These are phyloP conservation scores for Solanum piurae DNA, from an alignment of 257 asterid genomes.

Conservation along the genomic window DNA sequence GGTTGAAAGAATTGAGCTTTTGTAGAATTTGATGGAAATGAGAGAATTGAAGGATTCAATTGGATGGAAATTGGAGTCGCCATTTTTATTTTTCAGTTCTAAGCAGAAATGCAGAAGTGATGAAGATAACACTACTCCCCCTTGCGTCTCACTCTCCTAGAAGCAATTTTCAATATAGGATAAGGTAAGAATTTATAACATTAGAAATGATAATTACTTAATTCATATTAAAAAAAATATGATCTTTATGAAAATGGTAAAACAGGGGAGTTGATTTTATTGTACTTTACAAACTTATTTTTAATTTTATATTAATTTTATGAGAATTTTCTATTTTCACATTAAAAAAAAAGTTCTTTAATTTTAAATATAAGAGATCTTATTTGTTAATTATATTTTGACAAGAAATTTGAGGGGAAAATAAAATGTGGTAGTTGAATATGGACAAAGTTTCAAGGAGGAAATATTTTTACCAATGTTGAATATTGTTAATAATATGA, in stretches of 20 bases:
- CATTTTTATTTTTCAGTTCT: not conserved
- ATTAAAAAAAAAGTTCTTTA: too few species aligned
- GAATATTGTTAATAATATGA: too few species aligned
- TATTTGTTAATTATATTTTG: too few species aligned
- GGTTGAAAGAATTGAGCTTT: slow-evolving; percentile 16
- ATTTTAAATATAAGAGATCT: too few species aligned
- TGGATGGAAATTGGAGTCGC: not conserved
- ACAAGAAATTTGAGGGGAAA: not conserved
- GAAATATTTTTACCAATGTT: not conserved
- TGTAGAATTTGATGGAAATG: slow-evolving; percentile 8
- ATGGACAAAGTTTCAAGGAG: not conserved
- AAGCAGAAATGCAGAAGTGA: not conserved
- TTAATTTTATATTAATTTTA: too few species aligned
- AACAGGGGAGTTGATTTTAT: not conserved
- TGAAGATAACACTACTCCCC: not conserved
- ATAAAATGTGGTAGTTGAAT: not conserved
- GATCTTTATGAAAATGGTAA: not conserved
- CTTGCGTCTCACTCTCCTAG: too few species aligned
- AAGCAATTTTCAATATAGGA: not conserved
- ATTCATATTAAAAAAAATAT: not conserved
- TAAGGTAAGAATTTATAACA: not conserved
- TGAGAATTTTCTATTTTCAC: too few species aligned
- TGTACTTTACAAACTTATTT: not conserved
- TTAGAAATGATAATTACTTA: not conserved
- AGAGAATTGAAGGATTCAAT: slow-evolving; percentile 11